Evolutionary conservation across 352 stramenopile species (phyloP), one percentile per base, ranked within the genome.

Genomic region (Pythium sp.): DNA sequence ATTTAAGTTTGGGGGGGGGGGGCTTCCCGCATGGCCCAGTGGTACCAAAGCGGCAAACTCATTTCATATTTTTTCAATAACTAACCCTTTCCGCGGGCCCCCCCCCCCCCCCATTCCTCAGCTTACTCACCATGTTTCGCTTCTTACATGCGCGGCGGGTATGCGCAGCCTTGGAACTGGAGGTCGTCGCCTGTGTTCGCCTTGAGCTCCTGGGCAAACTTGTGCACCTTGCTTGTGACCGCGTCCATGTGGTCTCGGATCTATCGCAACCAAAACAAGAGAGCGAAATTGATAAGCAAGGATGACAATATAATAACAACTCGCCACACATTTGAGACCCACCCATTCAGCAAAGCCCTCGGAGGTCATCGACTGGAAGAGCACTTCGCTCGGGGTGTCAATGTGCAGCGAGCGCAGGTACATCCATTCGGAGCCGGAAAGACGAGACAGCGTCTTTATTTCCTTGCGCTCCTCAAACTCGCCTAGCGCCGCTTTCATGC

Each of bases 101-200:
- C 2, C 30, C 2, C 30, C 30, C 30, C 5, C 30, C 30, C n/a
- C 34, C 34, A 41, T 14, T 41, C 36, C 36, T 41, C 12, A 41
- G 9, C 14, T 41, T 41, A 41, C 36, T 41, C 9, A 9, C 36
- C 36, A 41, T 14, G 8, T 41, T 41, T 41, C 15, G 36, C 36
- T 41, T 41, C 36, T 65, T 59, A 58, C 32, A 59, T 53, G 22
- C 49, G 61, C 15, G 65, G 70, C 41, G 75, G 79, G 65, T 92
- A 92, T 46, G 72, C 49, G 18, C 67, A 62, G 15, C 84, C 84
- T 61, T 89, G 79, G 61, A 90, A 92, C n/a, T 76, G 74, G 32
- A 92, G 75, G 28, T 87, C 81, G 51, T 92, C 82, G 2, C 81
- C 84, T 1, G 82, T 89, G n/a, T 72, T 67, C 7, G 49, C 47